phyloP scores from a whole-genome alignment of 2,329 filamentous ascomycete genomes.

The Teratosphaeria nubilosa region DNA sequence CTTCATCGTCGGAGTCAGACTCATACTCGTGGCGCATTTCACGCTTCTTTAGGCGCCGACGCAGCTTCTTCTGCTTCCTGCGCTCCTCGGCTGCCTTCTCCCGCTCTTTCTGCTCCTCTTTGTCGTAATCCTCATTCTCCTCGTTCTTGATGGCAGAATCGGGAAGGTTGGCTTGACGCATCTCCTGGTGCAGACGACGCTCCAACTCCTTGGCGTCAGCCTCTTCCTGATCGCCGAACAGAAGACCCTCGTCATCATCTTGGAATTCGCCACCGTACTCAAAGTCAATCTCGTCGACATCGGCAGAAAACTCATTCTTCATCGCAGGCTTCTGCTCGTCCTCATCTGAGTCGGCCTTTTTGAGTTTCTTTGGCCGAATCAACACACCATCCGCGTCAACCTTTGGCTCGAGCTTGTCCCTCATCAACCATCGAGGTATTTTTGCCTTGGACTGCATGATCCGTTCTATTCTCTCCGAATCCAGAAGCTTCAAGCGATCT shows the following conservation, averaged over 20 bases:
- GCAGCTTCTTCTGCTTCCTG: constrained; percentile 63
- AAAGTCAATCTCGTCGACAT: constrained; percentile 57
- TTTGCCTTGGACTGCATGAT: constrained; percentile 70
- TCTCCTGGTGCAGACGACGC: constrained; percentile 60
- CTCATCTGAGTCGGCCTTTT: constrained; percentile 26
- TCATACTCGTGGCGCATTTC: constrained; percentile 84
- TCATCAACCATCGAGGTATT: constrained; percentile 71
- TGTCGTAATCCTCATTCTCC: constrained; percentile 44
- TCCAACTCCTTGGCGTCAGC: constrained; percentile 55
- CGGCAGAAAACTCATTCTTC: constrained; percentile 37
- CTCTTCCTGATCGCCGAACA: constrained; percentile 76
- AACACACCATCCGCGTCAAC: constrained; percentile 9
- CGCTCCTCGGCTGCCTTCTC: constrained; percentile 62
- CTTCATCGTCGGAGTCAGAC: constrained; percentile 47
- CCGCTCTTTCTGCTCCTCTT: constrained; percentile 55
- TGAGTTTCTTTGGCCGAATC: constrained; percentile 18
- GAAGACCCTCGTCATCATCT: constrained; percentile 72
- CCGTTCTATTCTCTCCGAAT: constrained; percentile 75
- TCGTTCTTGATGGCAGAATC: constrained; percentile 37
- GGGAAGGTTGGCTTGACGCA: constrained; percentile 80
- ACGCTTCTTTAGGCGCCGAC: constrained; percentile 71
- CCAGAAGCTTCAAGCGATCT: constrained; percentile 48
- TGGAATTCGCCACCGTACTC: constrained; percentile 64
- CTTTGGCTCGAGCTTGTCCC: constrained; percentile 34
- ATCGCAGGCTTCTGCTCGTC: constrained; percentile 32